Evolutionary conservation across 345 rosid genomes (phyloP).

Genomic region (Gossypioides kirkii): DNA sequence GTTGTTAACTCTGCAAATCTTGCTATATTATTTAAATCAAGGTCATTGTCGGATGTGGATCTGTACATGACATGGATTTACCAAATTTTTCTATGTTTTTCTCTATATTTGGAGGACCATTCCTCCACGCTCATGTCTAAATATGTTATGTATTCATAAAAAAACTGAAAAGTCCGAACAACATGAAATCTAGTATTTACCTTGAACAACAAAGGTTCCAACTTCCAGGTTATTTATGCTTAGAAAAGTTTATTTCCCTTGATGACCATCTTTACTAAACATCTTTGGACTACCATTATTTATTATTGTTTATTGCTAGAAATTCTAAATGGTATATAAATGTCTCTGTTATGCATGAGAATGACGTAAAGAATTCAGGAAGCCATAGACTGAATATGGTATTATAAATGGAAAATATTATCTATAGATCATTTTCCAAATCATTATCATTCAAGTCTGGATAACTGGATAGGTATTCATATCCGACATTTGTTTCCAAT

Average conservation of each 20-base stretch:
- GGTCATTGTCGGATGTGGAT: not conserved
- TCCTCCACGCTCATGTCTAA: not conserved
- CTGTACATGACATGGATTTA: not conserved
- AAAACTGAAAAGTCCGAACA: not conserved
- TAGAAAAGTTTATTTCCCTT: not conserved
- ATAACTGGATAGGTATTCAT: not conserved
- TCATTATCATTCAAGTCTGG: not conserved
- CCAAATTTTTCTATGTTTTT: not conserved
- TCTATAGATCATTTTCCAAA: not conserved
- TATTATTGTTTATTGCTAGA: not conserved
- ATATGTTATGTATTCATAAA: not conserved
- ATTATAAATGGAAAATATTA: not conserved
- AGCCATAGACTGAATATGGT: not conserved
- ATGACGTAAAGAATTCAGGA: not conserved
- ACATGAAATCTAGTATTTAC: not conserved
- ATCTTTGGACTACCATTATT: not conserved
- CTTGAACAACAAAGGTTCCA: not conserved
- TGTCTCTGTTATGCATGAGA: not conserved
- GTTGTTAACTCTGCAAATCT: conserved; percentile 11
- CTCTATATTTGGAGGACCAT: not conserved
- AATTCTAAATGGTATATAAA: not conserved
- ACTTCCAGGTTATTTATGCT: not conserved
- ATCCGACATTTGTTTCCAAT: not conserved
- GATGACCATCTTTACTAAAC: not conserved
- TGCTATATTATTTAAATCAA: not conserved